Percentiles rank a stretch among this genome's conserved stretches.
These are phyloP conservation scores for Arthrobotrys megalospora DNA, from an alignment of 2,329 filamentous ascomycete species.

Conservation along the genomic window DNA sequence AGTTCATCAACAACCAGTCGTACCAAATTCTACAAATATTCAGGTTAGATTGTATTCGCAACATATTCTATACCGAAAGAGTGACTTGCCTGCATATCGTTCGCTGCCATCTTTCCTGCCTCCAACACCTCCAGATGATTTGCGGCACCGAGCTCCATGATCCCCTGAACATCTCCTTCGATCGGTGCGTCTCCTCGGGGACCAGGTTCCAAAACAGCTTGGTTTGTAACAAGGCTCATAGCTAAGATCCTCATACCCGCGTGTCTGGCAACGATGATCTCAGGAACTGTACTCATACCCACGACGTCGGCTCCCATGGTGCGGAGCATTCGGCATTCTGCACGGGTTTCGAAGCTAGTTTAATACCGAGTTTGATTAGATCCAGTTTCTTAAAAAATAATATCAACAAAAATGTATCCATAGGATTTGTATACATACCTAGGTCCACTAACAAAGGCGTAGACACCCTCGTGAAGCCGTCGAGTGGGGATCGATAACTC, in stretches of 20 bases:
- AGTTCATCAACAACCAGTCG: slow-evolving; percentile 56
- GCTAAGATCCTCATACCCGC: slow-evolving; percentile 76
- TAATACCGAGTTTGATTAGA: slow-evolving; percentile 41
- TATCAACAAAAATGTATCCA: background rate
- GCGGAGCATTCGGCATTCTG: slow-evolving; percentile 76
- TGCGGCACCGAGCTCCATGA: slow-evolving; percentile 74
- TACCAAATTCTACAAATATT: slow-evolving; percentile 38
- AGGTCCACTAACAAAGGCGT: slow-evolving; percentile 77
- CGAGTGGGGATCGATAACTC: slow-evolving; percentile 69
- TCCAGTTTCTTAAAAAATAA: background rate
- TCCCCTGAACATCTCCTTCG: slow-evolving; percentile 71
- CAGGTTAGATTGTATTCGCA: background rate
- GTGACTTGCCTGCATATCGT: slow-evolving; percentile 74
- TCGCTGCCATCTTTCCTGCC: slow-evolving; percentile 74
- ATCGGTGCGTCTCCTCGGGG: slow-evolving; percentile 73
- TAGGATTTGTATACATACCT: slow-evolving; percentile 69
- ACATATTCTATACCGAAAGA: background rate
- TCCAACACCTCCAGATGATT: slow-evolving; percentile 78
- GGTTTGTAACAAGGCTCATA: slow-evolving; percentile 78
- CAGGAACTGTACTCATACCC: slow-evolving; percentile 79
- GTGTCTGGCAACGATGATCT: slow-evolving; percentile 78
- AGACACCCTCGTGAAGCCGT: slow-evolving; percentile 76
- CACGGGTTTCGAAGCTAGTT: slow-evolving; percentile 75
- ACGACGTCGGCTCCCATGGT: slow-evolving; percentile 78
- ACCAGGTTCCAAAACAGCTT: slow-evolving; percentile 74